Evolutionary conservation across 1,284 basidiomycete species (phyloP).

Genomic region (Ganoderma sinense): DNA sequence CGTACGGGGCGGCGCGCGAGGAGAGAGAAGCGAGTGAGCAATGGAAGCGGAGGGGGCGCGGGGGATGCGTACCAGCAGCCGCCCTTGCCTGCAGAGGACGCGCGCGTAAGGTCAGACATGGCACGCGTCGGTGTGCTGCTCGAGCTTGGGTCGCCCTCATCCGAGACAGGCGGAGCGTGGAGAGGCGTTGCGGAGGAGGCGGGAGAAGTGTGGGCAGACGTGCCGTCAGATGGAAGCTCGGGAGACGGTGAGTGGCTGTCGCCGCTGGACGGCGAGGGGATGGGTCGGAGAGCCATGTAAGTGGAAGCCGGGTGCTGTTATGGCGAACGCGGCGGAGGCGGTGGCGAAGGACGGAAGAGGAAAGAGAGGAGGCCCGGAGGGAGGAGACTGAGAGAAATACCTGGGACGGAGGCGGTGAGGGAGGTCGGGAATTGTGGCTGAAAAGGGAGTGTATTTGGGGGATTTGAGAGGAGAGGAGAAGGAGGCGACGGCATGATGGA

Average conservation of each 20-base stretch:
- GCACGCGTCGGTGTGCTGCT: slow-evolving; percentile 58
- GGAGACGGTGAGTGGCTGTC: slow-evolving; percentile 39
- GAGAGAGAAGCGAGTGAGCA: slow-evolving; percentile 16
- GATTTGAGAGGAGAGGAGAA: slow-evolving; percentile 37
- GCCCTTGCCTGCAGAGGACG: slow-evolving; percentile 65
- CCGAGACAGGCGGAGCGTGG: slow-evolving; percentile 29
- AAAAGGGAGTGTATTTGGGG: slow-evolving; percentile 33
- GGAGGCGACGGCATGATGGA: slow-evolving; percentile 38
- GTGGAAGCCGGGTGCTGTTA: slow-evolving; percentile 5
- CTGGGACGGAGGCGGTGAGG: slow-evolving; percentile 27
- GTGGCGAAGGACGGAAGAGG: slow-evolving; percentile 21
- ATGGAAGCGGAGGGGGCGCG: slow-evolving; percentile 9
- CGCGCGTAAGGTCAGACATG: slow-evolving; percentile 59
- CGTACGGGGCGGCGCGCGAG: slow-evolving; percentile 14
- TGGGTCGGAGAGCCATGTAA: slow-evolving; percentile 36
- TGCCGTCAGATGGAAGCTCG: slow-evolving; percentile 35
- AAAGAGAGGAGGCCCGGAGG: slow-evolving; percentile 5
- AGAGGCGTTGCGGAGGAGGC: slow-evolving; percentile 34
- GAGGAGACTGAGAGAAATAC: slow-evolving; percentile 24
- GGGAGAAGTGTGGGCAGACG: slow-evolving; percentile 41
- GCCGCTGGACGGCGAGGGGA: slow-evolving; percentile 47
- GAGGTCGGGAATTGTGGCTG: slow-evolving; percentile 36
- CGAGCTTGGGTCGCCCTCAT: slow-evolving; percentile 39
- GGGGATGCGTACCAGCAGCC: slow-evolving; percentile 71
- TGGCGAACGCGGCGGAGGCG: slow-evolving; percentile 5